These are phyloP conservation scores for Alternaria sp. DNA, from an alignment of 2,329 filamentous ascomycete species.

Conservation along the genomic window DNA sequence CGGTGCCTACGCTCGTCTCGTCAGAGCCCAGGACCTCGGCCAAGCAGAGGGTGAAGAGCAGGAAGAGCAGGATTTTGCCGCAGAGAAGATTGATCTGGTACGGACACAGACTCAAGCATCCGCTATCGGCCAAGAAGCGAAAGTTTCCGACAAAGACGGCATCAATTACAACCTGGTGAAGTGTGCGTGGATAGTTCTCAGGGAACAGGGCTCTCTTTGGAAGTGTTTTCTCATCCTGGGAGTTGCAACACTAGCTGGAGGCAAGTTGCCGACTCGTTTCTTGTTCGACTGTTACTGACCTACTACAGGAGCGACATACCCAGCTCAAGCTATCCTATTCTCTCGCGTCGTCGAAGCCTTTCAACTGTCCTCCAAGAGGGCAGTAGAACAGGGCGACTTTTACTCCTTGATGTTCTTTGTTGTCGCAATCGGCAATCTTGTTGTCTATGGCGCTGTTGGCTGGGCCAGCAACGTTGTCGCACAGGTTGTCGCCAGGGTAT, in stretches of 20 bases:
- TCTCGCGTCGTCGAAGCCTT: constrained; percentile 58
- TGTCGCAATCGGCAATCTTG: constrained; percentile 55
- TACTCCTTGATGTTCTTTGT: constrained; percentile 64
- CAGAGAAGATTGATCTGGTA: constrained; percentile 26
- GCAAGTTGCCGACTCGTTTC: neutral
- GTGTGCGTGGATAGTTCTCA: constrained; percentile 35
- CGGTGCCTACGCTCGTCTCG: constrained; percentile 79
- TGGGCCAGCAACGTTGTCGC: constrained; percentile 55
- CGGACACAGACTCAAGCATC: constrained; percentile 40
- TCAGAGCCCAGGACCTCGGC: constrained; percentile 57
- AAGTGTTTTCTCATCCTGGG: constrained; percentile 39
- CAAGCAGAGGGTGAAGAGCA: constrained; percentile 24
- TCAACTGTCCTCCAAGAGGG: constrained; percentile 47
- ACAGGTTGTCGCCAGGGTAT: constrained; percentile 44
- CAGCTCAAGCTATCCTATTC: constrained; percentile 59
- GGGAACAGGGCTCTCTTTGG: constrained; percentile 47
- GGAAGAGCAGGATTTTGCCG: constrained; percentile 21
- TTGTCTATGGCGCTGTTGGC: constrained; percentile 56
- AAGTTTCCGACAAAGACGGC: constrained; percentile 26
- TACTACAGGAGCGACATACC: constrained; percentile 51
- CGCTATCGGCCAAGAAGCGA: constrained; percentile 24
- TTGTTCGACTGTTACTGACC: neutral
- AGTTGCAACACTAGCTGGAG: constrained; percentile 43
- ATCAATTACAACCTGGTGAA: constrained; percentile 39
- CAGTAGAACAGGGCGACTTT: constrained; percentile 55